Conservation (phyloP, 2,329 filamentous ascomycete species). For the Aspergillus unguis region DNA sequence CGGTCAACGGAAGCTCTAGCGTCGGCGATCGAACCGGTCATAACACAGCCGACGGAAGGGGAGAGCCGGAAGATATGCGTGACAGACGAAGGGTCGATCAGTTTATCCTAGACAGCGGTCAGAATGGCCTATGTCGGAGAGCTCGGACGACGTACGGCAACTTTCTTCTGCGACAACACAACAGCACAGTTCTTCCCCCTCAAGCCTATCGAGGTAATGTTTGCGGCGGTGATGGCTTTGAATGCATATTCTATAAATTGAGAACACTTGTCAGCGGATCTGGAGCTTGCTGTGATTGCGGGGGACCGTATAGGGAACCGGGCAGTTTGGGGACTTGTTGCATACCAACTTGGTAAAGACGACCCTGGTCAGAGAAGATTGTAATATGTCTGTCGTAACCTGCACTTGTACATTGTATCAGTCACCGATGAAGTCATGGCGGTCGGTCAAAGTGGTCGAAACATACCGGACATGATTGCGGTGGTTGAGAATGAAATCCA, state of each 20-base stretch:
- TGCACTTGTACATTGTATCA: slow-evolving; percentile 56
- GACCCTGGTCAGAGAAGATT: slow-evolving; percentile 98
- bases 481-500: slow-evolving; percentile 14
- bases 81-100: slow-evolving; percentile 95
- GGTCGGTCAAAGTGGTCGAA: slow-evolving; percentile 10
- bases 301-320: not conserved
- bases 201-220: slow-evolving; percentile 96
- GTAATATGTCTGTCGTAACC: slow-evolving; percentile 99
- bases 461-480: slow-evolving; percentile 46
- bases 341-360: slow-evolving; percentile 97
- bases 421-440: slow-evolving; percentile 29
- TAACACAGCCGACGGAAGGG: slow-evolving; percentile 92
- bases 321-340: not conserved
- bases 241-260: slow-evolving; percentile 87
- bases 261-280: slow-evolving; percentile 24
- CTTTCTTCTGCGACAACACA: slow-evolving; percentile 98
- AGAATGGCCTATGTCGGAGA: slow-evolving; percentile 11
- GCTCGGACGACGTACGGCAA: slow-evolving; percentile 67
- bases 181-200: slow-evolving; percentile 96
- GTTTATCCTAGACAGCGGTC: slow-evolving; percentile 71
- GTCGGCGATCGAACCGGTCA: slow-evolving; percentile 98
- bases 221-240: slow-evolving; percentile 98
- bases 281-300: slow-evolving; percentile 5
- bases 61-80: slow-evolving; percentile 97
- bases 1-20: slow-evolving; percentile 88